Conservation (phyloP, 352 stramenopile species). For the Globisporangium yorkense region DNA sequence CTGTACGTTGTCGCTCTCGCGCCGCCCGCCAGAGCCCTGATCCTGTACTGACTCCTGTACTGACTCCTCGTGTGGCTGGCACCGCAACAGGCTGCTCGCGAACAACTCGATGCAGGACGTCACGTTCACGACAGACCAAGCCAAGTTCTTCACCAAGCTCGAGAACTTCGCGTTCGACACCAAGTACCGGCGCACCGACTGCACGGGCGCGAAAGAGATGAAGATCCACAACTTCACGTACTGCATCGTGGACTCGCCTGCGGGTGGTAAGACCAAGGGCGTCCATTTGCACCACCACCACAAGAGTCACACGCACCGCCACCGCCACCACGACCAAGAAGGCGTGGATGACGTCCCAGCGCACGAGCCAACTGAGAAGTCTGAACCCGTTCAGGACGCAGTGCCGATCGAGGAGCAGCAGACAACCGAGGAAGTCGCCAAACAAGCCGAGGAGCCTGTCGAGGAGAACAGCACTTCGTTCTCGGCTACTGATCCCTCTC, state of each 20-base stretch:
- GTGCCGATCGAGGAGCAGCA: not conserved
- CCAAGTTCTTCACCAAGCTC: conserved; percentile 6
- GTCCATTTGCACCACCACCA: not conserved
- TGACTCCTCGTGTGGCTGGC: too few species aligned
- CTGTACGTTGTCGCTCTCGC: not conserved
- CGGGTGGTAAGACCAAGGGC: not conserved
- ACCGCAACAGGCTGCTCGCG: not conserved
- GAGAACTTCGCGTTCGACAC: conserved; percentile 1
- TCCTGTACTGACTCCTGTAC: not conserved
- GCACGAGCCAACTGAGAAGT: not conserved
- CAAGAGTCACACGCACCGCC: not conserved
- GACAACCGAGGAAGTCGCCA: not conserved
- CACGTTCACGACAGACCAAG: conserved; percentile 5
- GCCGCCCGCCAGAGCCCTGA: not conserved
- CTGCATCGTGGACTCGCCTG: not conserved
- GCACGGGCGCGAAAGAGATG: not conserved
- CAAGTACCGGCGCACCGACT: not conserved
- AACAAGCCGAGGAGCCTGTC: not conserved
- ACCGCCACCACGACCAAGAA: not conserved
- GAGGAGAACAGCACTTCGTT: not conserved
- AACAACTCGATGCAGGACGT: conserved; percentile 4
- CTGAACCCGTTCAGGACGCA: not conserved
- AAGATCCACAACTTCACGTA: conserved; percentile 4
- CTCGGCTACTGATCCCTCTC: not conserved
- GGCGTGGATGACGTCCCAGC: not conserved